Evolutionary conservation across 805 yeast species (phyloP), one percentile per base, ranked within the genome.

Genomic region (Cyberlindnera euphorbiiphila): DNA sequence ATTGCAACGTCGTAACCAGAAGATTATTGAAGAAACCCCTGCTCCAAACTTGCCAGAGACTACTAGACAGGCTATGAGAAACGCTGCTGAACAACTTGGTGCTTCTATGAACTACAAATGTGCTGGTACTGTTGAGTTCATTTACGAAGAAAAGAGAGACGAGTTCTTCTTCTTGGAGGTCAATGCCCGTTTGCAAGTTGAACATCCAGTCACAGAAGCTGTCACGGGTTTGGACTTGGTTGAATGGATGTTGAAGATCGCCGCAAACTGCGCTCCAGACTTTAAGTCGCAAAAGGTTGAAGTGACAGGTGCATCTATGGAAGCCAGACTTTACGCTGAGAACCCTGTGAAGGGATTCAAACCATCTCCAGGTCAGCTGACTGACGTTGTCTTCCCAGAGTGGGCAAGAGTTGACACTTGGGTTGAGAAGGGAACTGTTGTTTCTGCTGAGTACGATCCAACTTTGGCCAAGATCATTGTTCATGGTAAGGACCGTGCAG

Each of bases 101-200:
- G 65, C 88, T 2, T 66, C 82, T 18, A 78, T 93, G 81, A 81
- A 85, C 52, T 91, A 93, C 67, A 88, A 86, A 64, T 80, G 96
- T 65, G 98, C 98, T 27, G 98, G 98, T 61, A 91, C 98, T 6
- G 95, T 93, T 52, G 98, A 91, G 65, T 91, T 81, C 60, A 89
- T 91, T 53, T 91, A 85, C 57, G 98, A 93, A 58, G 82, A 83
- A 54, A 71, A 62, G 38, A 69, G 95, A 51, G 91, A 89, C 58
- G 93, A 82, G 58, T 93, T 91, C 61, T 91, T 91, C 68, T 91
- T 91, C 66, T 69, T 91, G 56, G 98, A 91, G 62, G 98, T 91
- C 48, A 91, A 91, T 60, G 95, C 98, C 10, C 80, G 98, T 59
- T 74, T 91, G 51, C 98, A 91, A 64, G 98, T 91, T 32, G 98